A percentile compares a stretch with the other conserved stretches of the same genome.
Evolutionary conservation across 176 grass and related monocot genomes (phyloP).

Genomic region (Typha latifolia): DNA sequence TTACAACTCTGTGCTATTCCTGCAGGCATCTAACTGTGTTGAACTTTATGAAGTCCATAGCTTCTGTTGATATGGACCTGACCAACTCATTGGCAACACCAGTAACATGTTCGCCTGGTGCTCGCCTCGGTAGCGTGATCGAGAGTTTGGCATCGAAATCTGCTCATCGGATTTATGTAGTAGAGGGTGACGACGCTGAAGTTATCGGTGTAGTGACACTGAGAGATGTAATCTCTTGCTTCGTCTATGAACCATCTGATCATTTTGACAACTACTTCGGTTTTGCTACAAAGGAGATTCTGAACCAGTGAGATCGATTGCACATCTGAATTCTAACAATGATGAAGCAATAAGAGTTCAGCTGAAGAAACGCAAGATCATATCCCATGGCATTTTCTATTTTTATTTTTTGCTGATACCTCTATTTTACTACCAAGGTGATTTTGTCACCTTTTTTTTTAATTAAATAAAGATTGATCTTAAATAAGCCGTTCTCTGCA

Average conservation of each 20-base stretch:
- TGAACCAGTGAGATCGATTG: not conserved
- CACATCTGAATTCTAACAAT: not conserved
- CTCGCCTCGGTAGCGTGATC: constrained; percentile 69
- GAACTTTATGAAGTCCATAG: constrained; percentile 66
- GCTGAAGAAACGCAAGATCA: not conserved
- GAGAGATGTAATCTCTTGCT: constrained; percentile 89
- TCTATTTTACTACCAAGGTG: not conserved
- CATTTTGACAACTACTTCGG: constrained; percentile 33
- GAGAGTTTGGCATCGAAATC: constrained; percentile 70
- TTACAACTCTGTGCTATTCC: not conserved
- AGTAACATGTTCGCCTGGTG: constrained; percentile 38
- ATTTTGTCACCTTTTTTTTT: too few relatives aligned
- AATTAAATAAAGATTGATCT: too few relatives aligned
- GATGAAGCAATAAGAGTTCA: not conserved
- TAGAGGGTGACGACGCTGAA: constrained; percentile 27
- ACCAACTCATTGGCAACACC: constrained; percentile 27
- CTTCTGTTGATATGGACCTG: constrained; percentile 45
- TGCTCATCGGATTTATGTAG: constrained; percentile 78
- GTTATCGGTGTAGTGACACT: constrained; percentile 68
- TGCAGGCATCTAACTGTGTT: constrained; percentile 55
- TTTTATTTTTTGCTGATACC: not conserved
- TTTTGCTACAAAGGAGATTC: not conserved
- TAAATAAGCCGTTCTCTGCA: too few relatives aligned
- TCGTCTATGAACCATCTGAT: constrained; percentile 60
- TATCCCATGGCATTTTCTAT: not conserved